These are phyloP conservation scores for Fraxinus excelsior DNA, from an alignment of 257 asterid genomes.

Conservation along the genomic window DNA sequence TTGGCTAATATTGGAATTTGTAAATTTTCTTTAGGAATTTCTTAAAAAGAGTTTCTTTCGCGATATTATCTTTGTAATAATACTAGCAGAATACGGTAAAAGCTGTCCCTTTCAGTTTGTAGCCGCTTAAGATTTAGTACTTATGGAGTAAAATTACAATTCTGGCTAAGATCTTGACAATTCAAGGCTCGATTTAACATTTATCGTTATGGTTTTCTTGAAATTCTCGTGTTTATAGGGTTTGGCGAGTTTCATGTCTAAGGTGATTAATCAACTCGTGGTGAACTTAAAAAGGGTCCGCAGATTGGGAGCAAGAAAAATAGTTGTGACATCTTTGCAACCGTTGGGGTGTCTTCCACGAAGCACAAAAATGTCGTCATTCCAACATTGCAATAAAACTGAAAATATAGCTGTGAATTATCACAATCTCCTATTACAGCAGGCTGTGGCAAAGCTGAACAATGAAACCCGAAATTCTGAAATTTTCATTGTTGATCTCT, in stretches of 20 bases:
- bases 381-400: slow-evolving; percentile 64
- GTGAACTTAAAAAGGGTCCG: slow-evolving; percentile 44
- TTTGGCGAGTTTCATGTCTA: slow-evolving; percentile 47
- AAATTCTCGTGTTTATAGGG: slow-evolving; percentile 36
- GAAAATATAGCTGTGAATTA: slow-evolving; percentile 48
- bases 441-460: slow-evolving; percentile 54
- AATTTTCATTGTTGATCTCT: slow-evolving; percentile 59
- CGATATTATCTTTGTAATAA: too few species aligned
- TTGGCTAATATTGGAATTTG: too few species aligned
- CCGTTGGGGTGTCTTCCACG: slow-evolving; percentile 91
- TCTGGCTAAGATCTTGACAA: too few species aligned
- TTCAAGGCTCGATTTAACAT: too few species aligned
- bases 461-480: slow-evolving; percentile 43
- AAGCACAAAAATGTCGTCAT: slow-evolving; percentile 41
- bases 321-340: slow-evolving; percentile 57
- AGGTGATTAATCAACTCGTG: slow-evolving; percentile 56
- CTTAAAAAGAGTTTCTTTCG: too few species aligned
- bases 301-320: slow-evolving; percentile 52
- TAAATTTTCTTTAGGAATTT: too few species aligned
- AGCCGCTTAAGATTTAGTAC: too few species aligned
- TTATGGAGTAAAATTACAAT: too few species aligned
- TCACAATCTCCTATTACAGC: slow-evolving; percentile 58
- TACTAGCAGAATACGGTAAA: too few species aligned
- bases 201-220: not conserved
- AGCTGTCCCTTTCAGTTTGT: too few species aligned